phyloP scores from a whole-genome alignment of 306 rosid species.

The Medicago arabica region DNA sequence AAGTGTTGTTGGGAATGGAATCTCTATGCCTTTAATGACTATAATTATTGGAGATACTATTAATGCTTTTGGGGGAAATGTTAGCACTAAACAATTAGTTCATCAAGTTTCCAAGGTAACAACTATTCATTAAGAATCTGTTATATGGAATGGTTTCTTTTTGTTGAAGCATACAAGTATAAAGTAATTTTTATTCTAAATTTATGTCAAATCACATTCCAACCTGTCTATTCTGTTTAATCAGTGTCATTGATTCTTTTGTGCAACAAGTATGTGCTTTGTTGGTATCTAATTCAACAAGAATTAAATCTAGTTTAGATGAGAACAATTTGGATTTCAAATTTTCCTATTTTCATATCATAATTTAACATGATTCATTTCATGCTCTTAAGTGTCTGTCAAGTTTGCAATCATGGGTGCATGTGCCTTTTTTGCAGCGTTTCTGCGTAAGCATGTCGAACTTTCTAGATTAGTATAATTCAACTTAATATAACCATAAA shows the following conservation, averaged over 20 bases:
- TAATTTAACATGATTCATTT: constrained; percentile 25
- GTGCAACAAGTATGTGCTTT: background rate
- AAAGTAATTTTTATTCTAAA: background rate
- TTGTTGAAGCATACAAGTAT: background rate
- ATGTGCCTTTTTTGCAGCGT: constrained; percentile 59
- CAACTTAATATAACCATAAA: background rate
- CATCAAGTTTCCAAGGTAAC: constrained; percentile 61
- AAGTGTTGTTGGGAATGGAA: constrained; percentile 64
- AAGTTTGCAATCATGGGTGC: constrained; percentile 59
- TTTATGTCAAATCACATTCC: background rate
- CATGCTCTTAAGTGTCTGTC: constrained; percentile 59
- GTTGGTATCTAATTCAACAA: background rate
- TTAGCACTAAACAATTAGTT: constrained; percentile 47
- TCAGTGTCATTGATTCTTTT: background rate
- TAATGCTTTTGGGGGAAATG: constrained; percentile 65
- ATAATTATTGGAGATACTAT: constrained; percentile 59
- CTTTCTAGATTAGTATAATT: constrained; percentile 30
- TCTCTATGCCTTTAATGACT: constrained; percentile 61
- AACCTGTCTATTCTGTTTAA: background rate
- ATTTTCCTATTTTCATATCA: constrained; percentile 33
- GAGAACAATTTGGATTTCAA: background rate
- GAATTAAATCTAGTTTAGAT: background rate
- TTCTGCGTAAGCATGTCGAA: constrained; percentile 62
- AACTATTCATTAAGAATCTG: background rate
- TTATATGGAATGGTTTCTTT: background rate